Evolutionary conservation across 768 basidiomycete genomes (phyloP).

Genomic region (Rhodotorula babjevae): DNA sequence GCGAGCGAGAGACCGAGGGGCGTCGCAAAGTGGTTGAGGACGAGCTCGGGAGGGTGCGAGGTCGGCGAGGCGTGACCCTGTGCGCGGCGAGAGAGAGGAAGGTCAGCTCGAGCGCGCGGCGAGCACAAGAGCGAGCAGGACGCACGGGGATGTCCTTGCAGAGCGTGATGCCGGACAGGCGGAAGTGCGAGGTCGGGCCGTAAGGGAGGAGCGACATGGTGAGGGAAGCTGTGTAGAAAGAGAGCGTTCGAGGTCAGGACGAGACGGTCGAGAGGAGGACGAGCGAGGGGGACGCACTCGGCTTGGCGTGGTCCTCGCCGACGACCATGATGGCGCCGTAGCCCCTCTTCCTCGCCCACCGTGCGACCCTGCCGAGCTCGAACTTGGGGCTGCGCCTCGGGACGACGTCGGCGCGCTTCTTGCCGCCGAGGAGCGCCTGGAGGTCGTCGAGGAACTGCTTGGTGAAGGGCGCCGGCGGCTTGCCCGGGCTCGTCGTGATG

Average conservation of each 20-base stretch:
- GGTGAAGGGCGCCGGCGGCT: slow-evolving; percentile 35
- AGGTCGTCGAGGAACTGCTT: slow-evolving; percentile 40
- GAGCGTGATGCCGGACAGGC: slow-evolving; percentile 78
- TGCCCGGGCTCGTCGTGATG: slow-evolving; percentile 39
- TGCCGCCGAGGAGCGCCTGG: slow-evolving; percentile 48
- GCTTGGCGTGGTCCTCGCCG: slow-evolving; percentile 90
- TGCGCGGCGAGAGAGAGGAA: not conserved
- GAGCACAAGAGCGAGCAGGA: not conserved
- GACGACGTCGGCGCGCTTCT: slow-evolving; percentile 55
- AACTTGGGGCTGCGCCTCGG: slow-evolving; percentile 85
- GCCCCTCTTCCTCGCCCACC: slow-evolving; percentile 84
- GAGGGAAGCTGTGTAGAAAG: slow-evolving; percentile 66
- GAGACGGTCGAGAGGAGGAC: not conserved
- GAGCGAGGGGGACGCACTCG: slow-evolving; percentile 61
- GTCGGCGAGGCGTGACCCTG: slow-evolving; percentile 90
- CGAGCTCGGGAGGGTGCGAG: slow-evolving; percentile 87
- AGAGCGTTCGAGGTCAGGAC: not conserved
- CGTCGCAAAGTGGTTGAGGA: slow-evolving; percentile 90
- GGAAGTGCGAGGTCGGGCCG: slow-evolving; percentile 94
- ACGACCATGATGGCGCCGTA: slow-evolving; percentile 87
- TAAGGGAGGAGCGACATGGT: slow-evolving; percentile 83
- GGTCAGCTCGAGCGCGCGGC: too few species aligned
- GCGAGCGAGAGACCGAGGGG: slow-evolving; percentile 89
- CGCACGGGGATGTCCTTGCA: slow-evolving; percentile 76
- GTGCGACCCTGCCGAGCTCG: slow-evolving; percentile 88